Evolutionary conservation across 1,139 yeast species (phyloP), one percentile per base, ranked within the genome.

Genomic region (Wickerhamomyces sp.): DNA sequence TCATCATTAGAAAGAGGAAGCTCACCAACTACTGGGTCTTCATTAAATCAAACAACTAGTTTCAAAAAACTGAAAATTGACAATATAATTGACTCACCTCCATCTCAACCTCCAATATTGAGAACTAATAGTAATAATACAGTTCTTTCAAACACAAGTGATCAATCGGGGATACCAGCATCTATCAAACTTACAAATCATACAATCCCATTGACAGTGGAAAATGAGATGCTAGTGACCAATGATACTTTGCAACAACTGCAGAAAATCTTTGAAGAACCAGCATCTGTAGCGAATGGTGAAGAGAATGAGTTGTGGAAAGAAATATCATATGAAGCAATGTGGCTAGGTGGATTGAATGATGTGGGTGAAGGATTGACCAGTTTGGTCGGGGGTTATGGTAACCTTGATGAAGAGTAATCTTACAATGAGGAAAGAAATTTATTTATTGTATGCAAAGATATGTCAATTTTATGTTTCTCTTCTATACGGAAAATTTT

Each of bases 261-360:
- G 22, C 59, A 52, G 13, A 42, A 48, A 13, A 51, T 55, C 14
- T 48, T 43, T 14, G 53, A 32, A 24, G 35, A 32, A 18, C 28
- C 35, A 16, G n/a, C 24, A n/a, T n/a, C 26, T 3, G 35, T 15
- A 17, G 48, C 32, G n/a, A 58, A 64, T 8, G 61, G 57, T 64
- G 66, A 62, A 30, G 88, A 83, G 52, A 74, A 76, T 49, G 74
- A 82, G 51, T 60, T 87, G 38, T 80, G 94, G 90, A 77, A 78
- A 56, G 87, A 82, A 52, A 78, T 84, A 46, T 77, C 87, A 3
- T 73, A 73, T 56, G 88, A 78, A 56, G 88, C 94, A 13, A 83
- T 72, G 56, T 83, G 92, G 92, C 60, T 82, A 38, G 65, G 66
- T 18, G 50, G 58, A 15, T 38, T 58, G 25, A 62, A 60, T 31